phyloP scores from a whole-genome alignment of 352 stramenopile genomes.

The Phytophthora megakarya region DNA sequence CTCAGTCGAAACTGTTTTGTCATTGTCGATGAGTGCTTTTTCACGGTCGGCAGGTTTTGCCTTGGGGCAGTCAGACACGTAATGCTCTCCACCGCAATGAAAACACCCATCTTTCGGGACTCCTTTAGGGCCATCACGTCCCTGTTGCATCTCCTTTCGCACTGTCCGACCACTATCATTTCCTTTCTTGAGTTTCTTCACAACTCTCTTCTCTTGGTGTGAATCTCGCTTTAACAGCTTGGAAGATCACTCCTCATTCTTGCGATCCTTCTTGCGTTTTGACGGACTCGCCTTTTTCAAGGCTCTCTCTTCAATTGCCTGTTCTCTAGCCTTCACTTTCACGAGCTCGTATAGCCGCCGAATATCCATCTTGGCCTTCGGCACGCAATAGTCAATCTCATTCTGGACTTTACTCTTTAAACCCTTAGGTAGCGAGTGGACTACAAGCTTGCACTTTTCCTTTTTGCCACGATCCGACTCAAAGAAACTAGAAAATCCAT shows the following conservation, averaged over 20 bases:
- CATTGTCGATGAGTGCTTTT: background rate
- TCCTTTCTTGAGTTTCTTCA: background rate
- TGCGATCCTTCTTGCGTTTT: background rate
- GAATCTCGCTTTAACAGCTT: background rate
- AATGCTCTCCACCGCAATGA: constrained; percentile 12
- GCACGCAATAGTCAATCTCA: background rate
- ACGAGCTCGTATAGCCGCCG: constrained; percentile 14
- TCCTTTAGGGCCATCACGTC: background rate
- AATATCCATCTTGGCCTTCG: background rate
- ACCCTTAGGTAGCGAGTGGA: too few species aligned
- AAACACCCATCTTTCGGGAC: constrained; percentile 18
- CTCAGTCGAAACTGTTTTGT: too few species aligned
- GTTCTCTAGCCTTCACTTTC: background rate
- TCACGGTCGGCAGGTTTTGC: constrained; percentile 1
- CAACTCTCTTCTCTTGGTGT: background rate
- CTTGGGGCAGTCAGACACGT: constrained; percentile 4
- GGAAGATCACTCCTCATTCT: too few species aligned
- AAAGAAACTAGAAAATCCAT: too few species aligned
- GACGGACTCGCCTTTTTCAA: background rate
- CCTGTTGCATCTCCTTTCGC: background rate
- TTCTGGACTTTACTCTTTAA: too few species aligned
- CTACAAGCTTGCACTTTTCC: too few species aligned
- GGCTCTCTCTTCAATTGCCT: constrained; percentile 6
- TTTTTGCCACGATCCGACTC: too few species aligned
- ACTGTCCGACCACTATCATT: background rate